These are phyloP conservation scores for Phytophthora idaei DNA, from an alignment of 352 stramenopile species.

Conservation along the genomic window DNA sequence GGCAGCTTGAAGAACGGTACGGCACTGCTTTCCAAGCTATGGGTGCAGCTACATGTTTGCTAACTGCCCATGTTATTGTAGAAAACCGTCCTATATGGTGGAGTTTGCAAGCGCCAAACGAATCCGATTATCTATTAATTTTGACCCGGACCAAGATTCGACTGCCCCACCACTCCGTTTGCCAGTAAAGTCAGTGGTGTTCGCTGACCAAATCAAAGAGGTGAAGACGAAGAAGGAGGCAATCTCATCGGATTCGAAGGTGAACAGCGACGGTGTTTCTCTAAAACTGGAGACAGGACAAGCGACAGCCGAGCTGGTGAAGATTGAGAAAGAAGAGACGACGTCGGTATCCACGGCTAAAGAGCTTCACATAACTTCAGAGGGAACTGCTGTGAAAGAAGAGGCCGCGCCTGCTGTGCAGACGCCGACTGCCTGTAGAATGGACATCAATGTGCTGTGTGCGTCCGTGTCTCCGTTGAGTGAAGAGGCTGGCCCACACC, in stretches of 20 bases:
- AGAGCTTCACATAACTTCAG: background rate
- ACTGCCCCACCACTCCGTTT: constrained; percentile 24
- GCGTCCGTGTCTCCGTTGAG: constrained; percentile 31
- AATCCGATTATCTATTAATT: constrained; percentile 85
- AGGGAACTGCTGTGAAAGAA: constrained; percentile 26
- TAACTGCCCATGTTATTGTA: constrained; percentile 20
- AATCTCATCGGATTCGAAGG: constrained; percentile 5
- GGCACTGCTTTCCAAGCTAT: background rate
- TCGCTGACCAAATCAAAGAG: constrained; percentile 19
- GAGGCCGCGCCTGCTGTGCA: background rate
- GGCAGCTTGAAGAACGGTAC: constrained; percentile 58
- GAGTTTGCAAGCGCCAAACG: constrained; percentile 79
- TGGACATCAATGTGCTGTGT: constrained; percentile 58
- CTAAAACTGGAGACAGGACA: constrained; percentile 20
- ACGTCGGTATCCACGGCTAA: background rate
- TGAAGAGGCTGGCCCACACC: constrained; percentile 6
- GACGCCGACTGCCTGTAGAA: constrained; percentile 30
- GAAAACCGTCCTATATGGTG: constrained; percentile 55
- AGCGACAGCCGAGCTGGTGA: constrained; percentile 3
- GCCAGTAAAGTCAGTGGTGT: constrained; percentile 14
- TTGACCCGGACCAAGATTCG: constrained; percentile 44
- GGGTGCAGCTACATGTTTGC: background rate
- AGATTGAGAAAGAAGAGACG: constrained; percentile 21
- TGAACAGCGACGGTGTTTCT: constrained; percentile 12
- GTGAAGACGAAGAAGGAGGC: constrained; percentile 10